phyloP scores from a whole-genome alignment of 2,329 filamentous ascomycete genomes.

The Mariannaea elegans region DNA sequence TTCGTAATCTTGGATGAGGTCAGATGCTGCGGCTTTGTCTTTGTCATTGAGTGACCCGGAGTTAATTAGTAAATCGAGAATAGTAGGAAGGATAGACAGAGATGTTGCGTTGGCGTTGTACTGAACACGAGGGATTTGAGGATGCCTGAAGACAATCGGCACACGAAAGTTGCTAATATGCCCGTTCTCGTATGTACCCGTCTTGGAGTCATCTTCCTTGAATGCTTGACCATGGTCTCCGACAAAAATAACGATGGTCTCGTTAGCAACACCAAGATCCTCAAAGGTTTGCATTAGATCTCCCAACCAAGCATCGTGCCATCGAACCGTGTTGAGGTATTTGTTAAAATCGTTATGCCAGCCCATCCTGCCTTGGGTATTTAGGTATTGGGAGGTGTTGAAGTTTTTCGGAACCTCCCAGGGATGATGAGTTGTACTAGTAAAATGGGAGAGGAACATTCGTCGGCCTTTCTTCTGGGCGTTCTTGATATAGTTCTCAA shows the following conservation, averaged over 20 bases:
- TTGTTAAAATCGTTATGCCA: slow-evolving; percentile 44
- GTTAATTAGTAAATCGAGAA: slow-evolving; percentile 46
- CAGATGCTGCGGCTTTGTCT: slow-evolving; percentile 36
- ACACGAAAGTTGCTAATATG: slow-evolving; percentile 46
- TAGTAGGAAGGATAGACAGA: slow-evolving; percentile 46
- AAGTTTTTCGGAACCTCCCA: slow-evolving; percentile 36
- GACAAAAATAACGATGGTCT: slow-evolving; percentile 46
- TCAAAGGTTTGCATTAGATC: slow-evolving; percentile 45
- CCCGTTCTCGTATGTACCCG: slow-evolving; percentile 45
- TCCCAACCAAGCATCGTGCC: slow-evolving; percentile 45
- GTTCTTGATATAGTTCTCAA: slow-evolving; percentile 42
- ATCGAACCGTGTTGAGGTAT: slow-evolving; percentile 46
- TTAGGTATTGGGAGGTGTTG: slow-evolving; percentile 28
- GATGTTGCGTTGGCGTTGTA: slow-evolving; percentile 45
- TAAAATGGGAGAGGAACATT: slow-evolving; percentile 48
- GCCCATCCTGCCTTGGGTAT: slow-evolving; percentile 34
- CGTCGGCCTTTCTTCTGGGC: slow-evolving; percentile 44
- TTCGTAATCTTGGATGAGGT: slow-evolving; percentile 46
- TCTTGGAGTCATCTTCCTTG: slow-evolving; percentile 42
- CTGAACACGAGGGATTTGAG: slow-evolving; percentile 43
- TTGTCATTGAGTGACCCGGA: slow-evolving; percentile 43
- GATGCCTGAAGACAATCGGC: slow-evolving; percentile 45
- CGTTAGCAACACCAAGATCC: slow-evolving; percentile 44
- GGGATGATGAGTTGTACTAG: slow-evolving; percentile 48
- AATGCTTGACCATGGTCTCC: slow-evolving; percentile 49